A percentile compares a stretch with the other conserved stretches of the same genome.
phyloP scores from a whole-genome alignment of 371 early-diverging fungal species.

The Thermomucor indicae-seudaticae region DNA sequence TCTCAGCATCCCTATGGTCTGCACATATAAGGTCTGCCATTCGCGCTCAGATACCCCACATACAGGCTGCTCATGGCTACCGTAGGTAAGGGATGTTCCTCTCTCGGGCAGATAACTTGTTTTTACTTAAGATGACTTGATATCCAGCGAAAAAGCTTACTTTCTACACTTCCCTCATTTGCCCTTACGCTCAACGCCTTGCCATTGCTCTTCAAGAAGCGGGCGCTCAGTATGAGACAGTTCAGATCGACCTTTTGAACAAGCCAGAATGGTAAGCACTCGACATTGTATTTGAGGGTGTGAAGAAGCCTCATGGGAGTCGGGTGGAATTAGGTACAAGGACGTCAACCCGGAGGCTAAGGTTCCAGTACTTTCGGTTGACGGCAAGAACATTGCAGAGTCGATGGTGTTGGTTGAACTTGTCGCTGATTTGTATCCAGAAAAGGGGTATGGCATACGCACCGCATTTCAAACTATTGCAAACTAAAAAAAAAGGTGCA shows the following conservation, averaged over 20 bases:
- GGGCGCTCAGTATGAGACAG: conserved; percentile 39
- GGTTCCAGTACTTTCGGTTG: conserved; percentile 43
- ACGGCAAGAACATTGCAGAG: conserved; percentile 41
- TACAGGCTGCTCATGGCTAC: no score
- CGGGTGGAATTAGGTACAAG: conserved; percentile 31
- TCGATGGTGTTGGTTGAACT: conserved; percentile 50
- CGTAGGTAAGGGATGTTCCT: no score
- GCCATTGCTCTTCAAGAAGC: conserved; percentile 51
- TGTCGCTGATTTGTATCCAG: conserved; percentile 42
- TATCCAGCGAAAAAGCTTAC: conserved; percentile 22
- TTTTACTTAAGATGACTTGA: no score
- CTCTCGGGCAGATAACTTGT: no score
- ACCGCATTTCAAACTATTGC: background rate
- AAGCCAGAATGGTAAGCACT: conserved; percentile 53
- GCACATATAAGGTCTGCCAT: no score
- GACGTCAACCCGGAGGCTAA: conserved; percentile 49
- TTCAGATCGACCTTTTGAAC: conserved; percentile 58
- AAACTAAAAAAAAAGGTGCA: background rate
- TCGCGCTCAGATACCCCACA: no score
- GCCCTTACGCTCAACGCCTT: conserved; percentile 65
- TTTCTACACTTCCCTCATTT: conserved; percentile 49
- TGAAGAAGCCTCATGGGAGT: no score
- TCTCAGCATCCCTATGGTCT: no score
- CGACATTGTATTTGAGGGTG: background rate
- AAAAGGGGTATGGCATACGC: conserved; percentile 32